Percentiles rank a stretch among this genome's conserved stretches.
These are phyloP conservation scores for Royoungia palumana DNA, from an alignment of 768 basidiomycete genomes.

Conservation along the genomic window DNA sequence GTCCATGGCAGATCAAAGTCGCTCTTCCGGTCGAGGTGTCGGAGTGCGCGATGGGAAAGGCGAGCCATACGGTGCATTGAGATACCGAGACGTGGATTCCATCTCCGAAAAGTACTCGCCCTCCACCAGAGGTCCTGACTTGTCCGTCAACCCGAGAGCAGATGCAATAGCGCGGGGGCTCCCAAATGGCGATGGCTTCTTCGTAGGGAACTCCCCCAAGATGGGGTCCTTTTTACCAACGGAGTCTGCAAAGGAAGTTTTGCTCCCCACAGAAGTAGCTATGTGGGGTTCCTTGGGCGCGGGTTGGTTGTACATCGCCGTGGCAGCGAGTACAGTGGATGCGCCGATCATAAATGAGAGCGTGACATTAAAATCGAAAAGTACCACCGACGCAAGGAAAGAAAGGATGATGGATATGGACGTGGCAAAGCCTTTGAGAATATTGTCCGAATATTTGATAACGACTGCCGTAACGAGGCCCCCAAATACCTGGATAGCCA, in stretches of 20 bases:
- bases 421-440: constrained; percentile 96
- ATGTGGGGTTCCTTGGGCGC: constrained; percentile 35
- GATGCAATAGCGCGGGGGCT: constrained; percentile 49
- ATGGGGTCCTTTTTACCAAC: constrained; percentile 53
- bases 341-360: constrained; percentile 84
- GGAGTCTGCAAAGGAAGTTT: constrained; percentile 42
- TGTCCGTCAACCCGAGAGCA: constrained; percentile 43
- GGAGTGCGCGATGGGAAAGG: constrained; percentile 49
- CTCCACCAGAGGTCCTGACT: constrained; percentile 21
- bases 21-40: constrained; percentile 39
- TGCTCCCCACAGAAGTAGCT: constrained; percentile 31
- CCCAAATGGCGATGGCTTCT: constrained; percentile 47
- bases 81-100: constrained; percentile 43
- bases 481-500: constrained; percentile 85
- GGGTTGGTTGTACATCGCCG: constrained; percentile 93
- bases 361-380: constrained; percentile 91
- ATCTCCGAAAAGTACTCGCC: constrained; percentile 39
- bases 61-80: constrained; percentile 48
- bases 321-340: constrained; percentile 79
- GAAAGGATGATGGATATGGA: constrained; percentile 91
- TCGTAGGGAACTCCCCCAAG: constrained; percentile 52
- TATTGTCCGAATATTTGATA: constrained; percentile 96
- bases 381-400: constrained; percentile 86
- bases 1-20: constrained; percentile 22
- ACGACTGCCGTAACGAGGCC: constrained; percentile 93